phyloP scores from a whole-genome alignment of 2,329 filamentous ascomycete species.

The Thermothelomyces thermophilus region DNA sequence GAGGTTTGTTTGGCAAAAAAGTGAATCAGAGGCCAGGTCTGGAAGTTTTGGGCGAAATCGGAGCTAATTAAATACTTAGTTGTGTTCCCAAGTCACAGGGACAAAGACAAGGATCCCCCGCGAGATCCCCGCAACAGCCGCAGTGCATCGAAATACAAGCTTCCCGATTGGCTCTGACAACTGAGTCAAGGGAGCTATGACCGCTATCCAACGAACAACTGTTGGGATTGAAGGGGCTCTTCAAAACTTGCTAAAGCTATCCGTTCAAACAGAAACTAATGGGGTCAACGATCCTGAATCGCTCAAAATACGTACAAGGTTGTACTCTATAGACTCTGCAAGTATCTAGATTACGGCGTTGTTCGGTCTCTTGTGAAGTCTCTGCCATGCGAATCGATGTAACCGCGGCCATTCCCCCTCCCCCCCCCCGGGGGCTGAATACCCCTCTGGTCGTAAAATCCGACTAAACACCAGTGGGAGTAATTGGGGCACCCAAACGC shows the following conservation, averaged over 20 bases:
- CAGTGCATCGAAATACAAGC: conserved; percentile 24
- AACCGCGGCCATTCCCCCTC: not conserved
- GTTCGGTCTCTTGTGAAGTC: no score
- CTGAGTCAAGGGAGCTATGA: conserved; percentile 3
- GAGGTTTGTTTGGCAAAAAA: conserved; percentile 1
- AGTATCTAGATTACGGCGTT: no score
- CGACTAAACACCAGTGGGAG: no score
- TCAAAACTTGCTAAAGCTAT: no score
- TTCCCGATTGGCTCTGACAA: conserved; percentile 24
- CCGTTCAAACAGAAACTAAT: no score
- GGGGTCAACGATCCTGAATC: no score
- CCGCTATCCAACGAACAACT: not conserved
- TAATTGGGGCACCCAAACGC: not conserved
- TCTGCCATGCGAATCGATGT: no score
- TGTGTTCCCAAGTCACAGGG: conserved; percentile 24
- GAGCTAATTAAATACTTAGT: conserved; percentile 24
- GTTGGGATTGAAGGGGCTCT: no score
- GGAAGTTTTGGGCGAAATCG: conserved; percentile 30
- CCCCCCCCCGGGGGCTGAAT: no score
- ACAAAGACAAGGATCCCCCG: conserved; percentile 23
- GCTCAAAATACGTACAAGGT: no score
- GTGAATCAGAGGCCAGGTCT: conserved; percentile 19
- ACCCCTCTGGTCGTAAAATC: no score
- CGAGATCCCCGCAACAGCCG: conserved; percentile 18
- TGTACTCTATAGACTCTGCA: no score